A percentile compares a stretch with the other conserved stretches of the same genome.
phyloP scores from a whole-genome alignment of 1,284 basidiomycete genomes.

The Puccinia triticina region DNA sequence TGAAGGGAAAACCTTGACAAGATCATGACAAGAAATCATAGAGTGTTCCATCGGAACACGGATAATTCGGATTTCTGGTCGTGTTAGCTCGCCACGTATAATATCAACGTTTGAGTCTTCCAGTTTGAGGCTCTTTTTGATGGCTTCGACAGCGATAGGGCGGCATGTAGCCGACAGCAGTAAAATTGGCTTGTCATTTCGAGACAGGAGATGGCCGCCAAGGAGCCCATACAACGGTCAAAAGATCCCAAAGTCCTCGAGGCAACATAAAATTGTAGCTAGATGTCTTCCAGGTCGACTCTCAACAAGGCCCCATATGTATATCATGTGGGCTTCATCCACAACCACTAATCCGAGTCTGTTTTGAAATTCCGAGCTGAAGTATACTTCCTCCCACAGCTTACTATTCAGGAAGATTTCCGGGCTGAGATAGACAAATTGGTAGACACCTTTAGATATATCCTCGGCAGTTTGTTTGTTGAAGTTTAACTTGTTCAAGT shows the following conservation, averaged over 20 bases:
- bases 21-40: neutral
- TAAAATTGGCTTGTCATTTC: no score
- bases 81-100: no score
- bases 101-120: neutral
- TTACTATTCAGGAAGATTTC: constrained; percentile 2
- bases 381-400: no score
- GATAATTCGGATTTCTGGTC: constrained; percentile 17
- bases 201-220: neutral
- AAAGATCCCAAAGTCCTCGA: constrained; percentile 21
- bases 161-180: constrained; percentile 10
- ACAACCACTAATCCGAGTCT: no score
- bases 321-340: no score
- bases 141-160: constrained; percentile 13
- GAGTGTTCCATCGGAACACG: constrained; percentile 4
- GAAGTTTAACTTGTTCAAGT: no score
- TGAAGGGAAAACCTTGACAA: constrained; percentile 1
- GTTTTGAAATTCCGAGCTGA: no score
- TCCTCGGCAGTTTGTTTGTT: neutral
- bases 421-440: constrained; percentile 8
- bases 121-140: neutral
- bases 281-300: no score
- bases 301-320: no score
- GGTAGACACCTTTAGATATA: neutral
- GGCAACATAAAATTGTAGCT: no score
- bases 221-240: constrained; percentile 10